Percentiles rank a stretch among this genome's conserved stretches.
These are phyloP conservation scores for Sporopachydermia lactativora DNA, from an alignment of 805 yeast genomes.

Conservation along the genomic window DNA sequence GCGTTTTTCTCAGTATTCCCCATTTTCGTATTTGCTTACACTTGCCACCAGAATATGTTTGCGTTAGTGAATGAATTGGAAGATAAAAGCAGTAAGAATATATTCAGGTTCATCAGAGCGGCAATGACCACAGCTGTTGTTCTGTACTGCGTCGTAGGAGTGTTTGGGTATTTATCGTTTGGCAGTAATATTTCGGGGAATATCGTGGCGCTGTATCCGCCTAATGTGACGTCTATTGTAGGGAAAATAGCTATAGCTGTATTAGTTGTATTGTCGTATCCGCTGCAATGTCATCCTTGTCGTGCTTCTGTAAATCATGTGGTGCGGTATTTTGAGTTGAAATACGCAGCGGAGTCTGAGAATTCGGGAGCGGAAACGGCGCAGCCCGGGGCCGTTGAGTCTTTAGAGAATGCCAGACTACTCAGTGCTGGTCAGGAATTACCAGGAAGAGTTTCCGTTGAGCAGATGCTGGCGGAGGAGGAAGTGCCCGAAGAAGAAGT, in stretches of 20 bases:
- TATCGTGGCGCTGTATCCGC: constrained; percentile 65
- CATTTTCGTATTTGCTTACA: constrained; percentile 86
- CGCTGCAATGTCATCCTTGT: constrained; percentile 84
- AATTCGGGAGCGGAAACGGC: background rate
- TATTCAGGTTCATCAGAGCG: constrained; percentile 31
- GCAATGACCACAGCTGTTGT: constrained; percentile 48
- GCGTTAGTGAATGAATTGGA: constrained; percentile 71
- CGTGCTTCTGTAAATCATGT: constrained; percentile 71
- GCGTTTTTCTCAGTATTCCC: constrained; percentile 64
- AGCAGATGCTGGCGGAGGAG: background rate
- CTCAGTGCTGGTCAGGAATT: background rate
- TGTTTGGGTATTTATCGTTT: constrained; percentile 74
- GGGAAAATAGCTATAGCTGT: constrained; percentile 74
- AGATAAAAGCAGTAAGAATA: constrained; percentile 33
- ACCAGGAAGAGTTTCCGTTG: background rate
- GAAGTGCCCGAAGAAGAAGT: constrained; percentile 4
- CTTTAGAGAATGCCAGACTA: background rate
- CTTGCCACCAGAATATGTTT: constrained; percentile 94
- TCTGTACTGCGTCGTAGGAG: constrained; percentile 60
- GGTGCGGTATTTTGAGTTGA: constrained; percentile 25
- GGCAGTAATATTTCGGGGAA: constrained; percentile 73
- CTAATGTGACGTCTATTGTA: constrained; percentile 47
- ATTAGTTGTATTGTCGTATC: constrained; percentile 72
- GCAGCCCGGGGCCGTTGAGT: background rate
- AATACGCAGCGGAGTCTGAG: background rate